phyloP scores from a whole-genome alignment of 208 protist species.

The Naegleria fowleri region DNA sequence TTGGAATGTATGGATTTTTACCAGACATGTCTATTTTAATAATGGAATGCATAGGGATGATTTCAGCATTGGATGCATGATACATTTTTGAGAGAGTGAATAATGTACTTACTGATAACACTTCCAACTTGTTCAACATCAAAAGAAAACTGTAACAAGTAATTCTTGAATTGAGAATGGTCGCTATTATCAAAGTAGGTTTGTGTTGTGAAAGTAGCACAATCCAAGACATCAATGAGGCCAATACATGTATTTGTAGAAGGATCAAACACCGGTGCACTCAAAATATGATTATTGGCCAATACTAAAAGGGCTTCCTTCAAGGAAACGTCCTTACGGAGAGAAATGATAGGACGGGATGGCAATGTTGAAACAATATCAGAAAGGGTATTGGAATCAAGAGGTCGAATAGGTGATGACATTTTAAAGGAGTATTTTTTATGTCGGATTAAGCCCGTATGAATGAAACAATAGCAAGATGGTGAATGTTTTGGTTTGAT shows the following conservation, averaged over 20 bases:
- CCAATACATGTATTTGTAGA: slow-evolving; percentile 3
- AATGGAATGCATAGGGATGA: background rate
- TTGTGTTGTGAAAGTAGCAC: background rate
- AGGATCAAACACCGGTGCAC: background rate
- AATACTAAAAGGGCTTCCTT: background rate
- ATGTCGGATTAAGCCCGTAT: too few species aligned
- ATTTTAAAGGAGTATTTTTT: background rate
- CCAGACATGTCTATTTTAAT: background rate
- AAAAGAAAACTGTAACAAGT: slow-evolving; percentile 24
- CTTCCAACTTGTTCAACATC: slow-evolving; percentile 13
- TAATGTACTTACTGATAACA: slow-evolving; percentile 22
- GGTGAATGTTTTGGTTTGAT: too few species aligned
- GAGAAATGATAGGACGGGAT: background rate
- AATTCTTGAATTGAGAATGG: slow-evolving; percentile 14
- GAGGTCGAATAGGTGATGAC: background rate
- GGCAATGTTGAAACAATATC: background rate
- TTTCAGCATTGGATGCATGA: too few species aligned
- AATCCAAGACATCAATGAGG: slow-evolving; percentile 15
- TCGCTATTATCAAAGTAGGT: background rate
- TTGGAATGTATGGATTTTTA: slow-evolving; percentile 8
- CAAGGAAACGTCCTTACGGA: background rate
- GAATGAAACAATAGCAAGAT: too few species aligned
- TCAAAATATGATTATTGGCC: background rate
- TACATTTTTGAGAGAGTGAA: too few species aligned
- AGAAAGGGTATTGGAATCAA: background rate